A percentile compares a stretch with the other conserved stretches of the same genome.
These are phyloP conservation scores for Paecilomyces formosus DNA, from an alignment of 2,329 filamentous ascomycete genomes.

Conservation along the genomic window DNA sequence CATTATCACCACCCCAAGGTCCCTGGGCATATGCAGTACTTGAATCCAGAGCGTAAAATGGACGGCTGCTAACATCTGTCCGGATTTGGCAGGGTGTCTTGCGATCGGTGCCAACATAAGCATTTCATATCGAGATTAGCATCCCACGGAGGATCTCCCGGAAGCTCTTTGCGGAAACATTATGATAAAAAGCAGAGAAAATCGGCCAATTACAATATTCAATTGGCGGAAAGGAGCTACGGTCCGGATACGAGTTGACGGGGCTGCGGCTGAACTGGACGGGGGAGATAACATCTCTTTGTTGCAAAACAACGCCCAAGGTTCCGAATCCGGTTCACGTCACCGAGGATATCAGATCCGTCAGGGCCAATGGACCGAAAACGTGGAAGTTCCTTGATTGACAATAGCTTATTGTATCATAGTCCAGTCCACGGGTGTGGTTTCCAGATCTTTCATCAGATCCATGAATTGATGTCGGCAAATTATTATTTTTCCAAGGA, in stretches of 20 bases:
- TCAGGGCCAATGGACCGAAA: neutral
- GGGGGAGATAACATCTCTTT: neutral
- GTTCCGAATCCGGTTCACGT: neutral
- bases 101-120: no score
- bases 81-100: no score
- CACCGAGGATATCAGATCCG: neutral
- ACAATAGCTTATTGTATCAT: neutral
- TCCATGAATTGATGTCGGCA: no score
- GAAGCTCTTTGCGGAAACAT: no score
- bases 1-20: neutral
- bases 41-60: neutral
- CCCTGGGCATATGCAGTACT: no score
- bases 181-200: no score
- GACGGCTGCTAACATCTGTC: neutral
- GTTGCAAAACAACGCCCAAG: neutral
- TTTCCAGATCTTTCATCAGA: no score
- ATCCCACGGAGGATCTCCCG: no score
- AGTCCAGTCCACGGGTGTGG: no score
- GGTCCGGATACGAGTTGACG: neutral
- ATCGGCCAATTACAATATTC: neutral
- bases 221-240: neutral
- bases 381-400: neutral
- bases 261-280: neutral
- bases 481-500: no score
- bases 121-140: no score